Base-by-base conservation (phyloP, 2,329 filamentous ascomycete species). In the Sphaceloma murrayae region DNA sequence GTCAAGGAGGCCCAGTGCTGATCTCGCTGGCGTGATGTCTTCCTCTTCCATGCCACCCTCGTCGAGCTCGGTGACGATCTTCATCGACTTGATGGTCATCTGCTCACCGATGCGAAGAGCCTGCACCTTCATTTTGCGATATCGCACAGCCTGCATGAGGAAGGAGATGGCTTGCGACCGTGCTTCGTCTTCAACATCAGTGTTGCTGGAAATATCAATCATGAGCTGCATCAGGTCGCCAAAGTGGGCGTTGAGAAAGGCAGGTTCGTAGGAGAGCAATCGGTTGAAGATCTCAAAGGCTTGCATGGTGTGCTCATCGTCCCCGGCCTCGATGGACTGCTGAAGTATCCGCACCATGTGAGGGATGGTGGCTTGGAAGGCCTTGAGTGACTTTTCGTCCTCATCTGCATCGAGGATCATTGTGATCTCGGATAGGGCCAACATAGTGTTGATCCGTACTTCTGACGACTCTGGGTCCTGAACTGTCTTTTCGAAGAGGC, bases 261-360 rank as follows among this genome's bases (percentile, higher is more conserved):
- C 77, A 21, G 85, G 82, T 61, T 95, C 89, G 62, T 86, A 94
- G 51, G 83, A 84, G 44, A 98, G 76, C 56, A 95, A 80, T 40
- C 85, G 91, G 70, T 96, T 91, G 75, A 96, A 94, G 53, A 94
- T 87, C 62, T 96, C 91, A 56, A 96, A 98, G 18, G 86, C 78
- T 60, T 89, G 80, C 71, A 89, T 85, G 54, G 84, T 80, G 61
- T 83, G 82, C 60, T 94, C 88, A 55, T 95, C 88, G 55, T 95
- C 83, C 17, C 59, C 56, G 46, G 75, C 74, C 55, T 86, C 76
- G 47, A 96, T 83, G 18, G 84, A 78, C 51, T 80, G 75, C 73
- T 94, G 91, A 53, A 96, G 74, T 8, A 95, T 85, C 51, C 79
- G 76, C 48, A 96, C 89, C 82, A 96, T 91, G 56, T 77, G 68